These are phyloP conservation scores for Grosmannia penicillata DNA, from an alignment of 2,329 filamentous ascomycete species.

Conservation along the genomic window DNA sequence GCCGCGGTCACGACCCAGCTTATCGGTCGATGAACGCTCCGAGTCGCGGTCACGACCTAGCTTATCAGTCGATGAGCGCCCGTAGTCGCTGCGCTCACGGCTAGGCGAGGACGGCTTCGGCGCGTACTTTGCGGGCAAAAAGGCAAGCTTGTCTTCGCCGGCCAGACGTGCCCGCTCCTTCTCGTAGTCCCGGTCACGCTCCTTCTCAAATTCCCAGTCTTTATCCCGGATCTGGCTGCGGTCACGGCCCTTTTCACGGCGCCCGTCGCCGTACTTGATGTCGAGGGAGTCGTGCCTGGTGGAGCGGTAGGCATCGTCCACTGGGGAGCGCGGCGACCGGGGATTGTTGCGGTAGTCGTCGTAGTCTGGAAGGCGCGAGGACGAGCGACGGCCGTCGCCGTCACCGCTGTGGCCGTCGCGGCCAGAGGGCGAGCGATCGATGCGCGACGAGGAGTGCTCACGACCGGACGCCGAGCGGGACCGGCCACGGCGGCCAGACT, in stretches of 20 bases:
- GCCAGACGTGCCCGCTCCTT: slow-evolving; percentile 16
- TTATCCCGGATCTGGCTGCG: slow-evolving; percentile 11
- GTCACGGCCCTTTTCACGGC: slow-evolving; percentile 14
- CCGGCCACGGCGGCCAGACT: slow-evolving; percentile 27
- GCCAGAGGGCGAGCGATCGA: slow-evolving; percentile 8
- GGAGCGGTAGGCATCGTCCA: slow-evolving; percentile 19
- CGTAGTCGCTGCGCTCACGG: neutral
- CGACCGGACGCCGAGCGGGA: slow-evolving; percentile 30
- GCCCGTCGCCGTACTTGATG: slow-evolving; percentile 12
- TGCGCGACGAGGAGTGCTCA: slow-evolving; percentile 13
- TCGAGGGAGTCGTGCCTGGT: slow-evolving; percentile 21
- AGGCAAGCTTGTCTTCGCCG: slow-evolving; percentile 25
- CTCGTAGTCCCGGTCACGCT: slow-evolving; percentile 10
- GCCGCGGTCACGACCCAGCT: slow-evolving; percentile 9
- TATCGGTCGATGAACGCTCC: slow-evolving; percentile 1
- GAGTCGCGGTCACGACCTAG: no score
- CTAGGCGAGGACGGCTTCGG: slow-evolving; percentile 12
- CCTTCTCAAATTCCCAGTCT: slow-evolving; percentile 9
- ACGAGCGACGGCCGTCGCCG: slow-evolving; percentile 19
- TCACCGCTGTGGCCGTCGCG: slow-evolving; percentile 16
- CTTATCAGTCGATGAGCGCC: neutral
- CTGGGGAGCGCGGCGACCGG: slow-evolving; percentile 1
- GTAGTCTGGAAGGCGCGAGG: slow-evolving; percentile 17
- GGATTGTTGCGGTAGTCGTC: slow-evolving; percentile 15
- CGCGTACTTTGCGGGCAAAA: slow-evolving; percentile 32